These are phyloP conservation scores for Tylopilus cervinicoccineus DNA, from an alignment of 768 basidiomycete genomes.

Conservation along the genomic window DNA sequence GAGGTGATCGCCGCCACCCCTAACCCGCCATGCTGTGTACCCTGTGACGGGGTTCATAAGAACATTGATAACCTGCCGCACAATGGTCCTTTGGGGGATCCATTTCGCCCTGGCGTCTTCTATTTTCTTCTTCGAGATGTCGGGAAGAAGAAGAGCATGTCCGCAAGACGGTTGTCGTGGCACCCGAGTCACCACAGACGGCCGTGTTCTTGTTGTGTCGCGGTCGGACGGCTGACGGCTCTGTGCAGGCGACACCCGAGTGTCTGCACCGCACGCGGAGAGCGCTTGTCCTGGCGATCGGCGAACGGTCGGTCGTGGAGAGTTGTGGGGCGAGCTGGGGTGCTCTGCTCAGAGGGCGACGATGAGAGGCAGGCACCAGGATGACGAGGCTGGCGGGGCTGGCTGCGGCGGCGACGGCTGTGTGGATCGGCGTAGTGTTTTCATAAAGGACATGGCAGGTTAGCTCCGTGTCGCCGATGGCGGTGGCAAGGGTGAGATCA, in stretches of 20 bases:
- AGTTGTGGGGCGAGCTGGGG: slow-evolving; percentile 47
- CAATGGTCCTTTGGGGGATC: slow-evolving; percentile 6
- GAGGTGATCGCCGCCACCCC: slow-evolving; percentile 28
- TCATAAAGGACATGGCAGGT: slow-evolving; percentile 9
- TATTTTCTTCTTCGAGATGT: background rate
- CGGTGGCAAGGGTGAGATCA: slow-evolving; percentile 10
- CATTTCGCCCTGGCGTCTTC: background rate
- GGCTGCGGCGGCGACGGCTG: too few relatives aligned
- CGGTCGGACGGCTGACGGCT: too few relatives aligned
- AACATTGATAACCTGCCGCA: slow-evolving; percentile 4
- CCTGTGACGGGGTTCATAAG: slow-evolving; percentile 11
- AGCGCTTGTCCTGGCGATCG: slow-evolving; percentile 44
- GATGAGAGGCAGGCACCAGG: background rate
- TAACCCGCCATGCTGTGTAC: slow-evolving; percentile 15
- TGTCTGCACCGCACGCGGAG: slow-evolving; percentile 38
- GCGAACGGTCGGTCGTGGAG: slow-evolving; percentile 51
- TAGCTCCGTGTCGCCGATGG: slow-evolving; percentile 24
- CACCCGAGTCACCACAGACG: slow-evolving; percentile 1
- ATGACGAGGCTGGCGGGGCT: too few relatives aligned
- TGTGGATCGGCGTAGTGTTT: slow-evolving; percentile 1
- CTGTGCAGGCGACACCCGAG: slow-evolving; percentile 35
- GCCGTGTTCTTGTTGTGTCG: too few relatives aligned
- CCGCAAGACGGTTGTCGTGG: slow-evolving; percentile 14
- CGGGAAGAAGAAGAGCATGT: slow-evolving; percentile 7
- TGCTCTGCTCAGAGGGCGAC: slow-evolving; percentile 14